A percentile compares a stretch with the other conserved stretches of the same genome.
Conservation (phyloP, 2,329 filamentous ascomycete genomes). For the Hymenoscyphus repandus region DNA sequence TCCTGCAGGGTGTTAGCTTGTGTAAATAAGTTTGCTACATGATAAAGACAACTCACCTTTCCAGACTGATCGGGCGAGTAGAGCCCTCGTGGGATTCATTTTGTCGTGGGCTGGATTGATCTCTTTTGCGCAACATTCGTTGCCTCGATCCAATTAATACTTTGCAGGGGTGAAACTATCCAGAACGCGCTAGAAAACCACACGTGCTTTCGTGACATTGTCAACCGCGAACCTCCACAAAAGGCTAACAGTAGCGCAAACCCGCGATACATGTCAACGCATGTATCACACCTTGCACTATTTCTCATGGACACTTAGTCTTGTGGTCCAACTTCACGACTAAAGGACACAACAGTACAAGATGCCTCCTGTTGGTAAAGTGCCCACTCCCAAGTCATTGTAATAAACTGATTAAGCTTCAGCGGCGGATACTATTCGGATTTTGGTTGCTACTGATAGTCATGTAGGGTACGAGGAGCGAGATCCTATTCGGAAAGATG, state of each 20-base stretch:
- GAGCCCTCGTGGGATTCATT: conserved; percentile 56
- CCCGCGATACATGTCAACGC: too few species aligned
- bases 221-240: too few species aligned
- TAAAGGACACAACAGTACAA: conserved; percentile 4
- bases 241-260: neutral
- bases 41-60: conserved; percentile 52
- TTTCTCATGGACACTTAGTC: too few species aligned
- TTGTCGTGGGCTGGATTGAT: neutral
- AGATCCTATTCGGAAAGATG: conserved; percentile 89
- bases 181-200: conserved; percentile 10
- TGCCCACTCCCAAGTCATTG: too few species aligned
- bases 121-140: neutral
- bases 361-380: conserved; percentile 19
- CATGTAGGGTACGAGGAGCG: conserved; percentile 97
- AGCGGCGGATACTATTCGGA: conserved; percentile 78
- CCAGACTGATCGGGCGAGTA: conserved; percentile 64
- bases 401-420: conserved; percentile 6
- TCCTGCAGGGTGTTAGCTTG: conserved; percentile 40
- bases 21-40: neutral
- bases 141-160: neutral
- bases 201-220: too few species aligned
- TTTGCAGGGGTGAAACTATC: conserved; percentile 14
- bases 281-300: too few species aligned
- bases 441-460: conserved; percentile 91
- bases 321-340: too few species aligned